These are phyloP conservation scores for Manihot esculenta DNA, from an alignment of 441 rosid genomes.

Conservation along the genomic window DNA sequence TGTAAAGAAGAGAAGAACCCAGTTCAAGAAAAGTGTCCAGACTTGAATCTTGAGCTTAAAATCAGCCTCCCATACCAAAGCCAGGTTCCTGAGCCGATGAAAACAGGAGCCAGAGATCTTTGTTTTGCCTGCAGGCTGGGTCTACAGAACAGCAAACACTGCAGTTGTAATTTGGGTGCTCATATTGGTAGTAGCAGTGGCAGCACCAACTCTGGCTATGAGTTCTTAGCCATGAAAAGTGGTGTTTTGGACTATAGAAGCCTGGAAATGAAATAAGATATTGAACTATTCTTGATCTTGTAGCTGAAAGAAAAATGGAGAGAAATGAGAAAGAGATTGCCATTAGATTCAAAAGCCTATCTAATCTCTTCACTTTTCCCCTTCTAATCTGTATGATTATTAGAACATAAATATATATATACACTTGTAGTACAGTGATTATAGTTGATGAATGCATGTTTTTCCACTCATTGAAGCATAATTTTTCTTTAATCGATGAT, in stretches of 20 bases:
- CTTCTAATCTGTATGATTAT: constrained; percentile 22
- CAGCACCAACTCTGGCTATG: constrained; percentile 46
- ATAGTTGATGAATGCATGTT: constrained; percentile 7
- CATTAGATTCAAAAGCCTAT: constrained; percentile 25
- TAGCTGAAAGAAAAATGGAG: constrained; percentile 25
- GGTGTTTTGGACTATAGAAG: constrained; percentile 60
- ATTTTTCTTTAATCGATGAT: not conserved
- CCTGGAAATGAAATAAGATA: constrained; percentile 61
- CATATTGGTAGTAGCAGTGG: constrained; percentile 30
- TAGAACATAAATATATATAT: not conserved
- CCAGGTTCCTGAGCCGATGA: constrained; percentile 27
- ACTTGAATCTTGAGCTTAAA: constrained; percentile 80
- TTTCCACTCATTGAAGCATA: constrained; percentile 5
- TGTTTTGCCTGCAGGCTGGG: constrained; percentile 76
- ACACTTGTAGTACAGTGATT: constrained; percentile 3
- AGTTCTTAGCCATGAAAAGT: constrained; percentile 68
- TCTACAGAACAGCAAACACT: constrained; percentile 51
- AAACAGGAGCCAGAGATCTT: constrained; percentile 31
- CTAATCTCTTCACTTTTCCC: constrained; percentile 12
- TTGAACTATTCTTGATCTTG: not conserved
- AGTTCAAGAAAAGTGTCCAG: constrained; percentile 55
- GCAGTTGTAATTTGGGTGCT: constrained; percentile 41
- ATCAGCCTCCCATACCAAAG: constrained; percentile 65
- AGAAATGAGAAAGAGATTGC: constrained; percentile 25
- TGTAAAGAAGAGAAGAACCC: constrained; percentile 47